Base-by-base conservation (phyloP, 108 stramenopile species). In the Skeletonema potamos region DNA sequence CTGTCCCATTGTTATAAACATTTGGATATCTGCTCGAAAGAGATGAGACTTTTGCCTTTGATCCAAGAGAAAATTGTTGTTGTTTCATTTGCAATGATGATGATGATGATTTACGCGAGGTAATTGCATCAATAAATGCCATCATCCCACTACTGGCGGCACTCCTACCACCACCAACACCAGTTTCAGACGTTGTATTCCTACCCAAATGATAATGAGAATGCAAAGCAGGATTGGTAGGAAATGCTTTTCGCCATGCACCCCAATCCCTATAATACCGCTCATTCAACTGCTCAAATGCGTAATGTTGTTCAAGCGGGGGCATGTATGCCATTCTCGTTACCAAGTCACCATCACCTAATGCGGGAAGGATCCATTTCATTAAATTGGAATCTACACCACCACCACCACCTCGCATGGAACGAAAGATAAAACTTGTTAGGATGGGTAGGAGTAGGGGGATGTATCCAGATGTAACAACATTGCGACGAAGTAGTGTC, bases 281-380 rank as follows among this genome's bases (percentile, higher is more conserved):
- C 64, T 89, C 87, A 66, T 89, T 91, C 44, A 91, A 54, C 17
- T 79, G 69, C 73, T 94, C 92, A 68, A 94, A 94, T 22, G 89
- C 46, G 51, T 79, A 94, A 71, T 94, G 92, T 62, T 94, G 92
- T 17, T 83, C 64, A 22, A 89, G 28, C 1, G 88, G 84, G 4
- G 92, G 92, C 22, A 91, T 26, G 61, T 84, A 89, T 18, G 85
- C 87, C 72, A 56, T 66, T 12, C 64, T 51, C 17, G 62, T 46
- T 9, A 57, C 67, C 41, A 48, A 22, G 44, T 26, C 67, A 7
- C 30, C 43, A 76, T 27, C 6, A 44, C 41, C 26, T 27, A 33
- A 28, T 39, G 55, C n/a, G 22, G 41, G 24, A 37, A 55, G 18
- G 37, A 28, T 48, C 26, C 18, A 22, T 13, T n/a, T n/a, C 48